Base-by-base conservation (phyloP, 2,329 filamentous ascomycete genomes). In the Fusarium verrucosum region DNA sequence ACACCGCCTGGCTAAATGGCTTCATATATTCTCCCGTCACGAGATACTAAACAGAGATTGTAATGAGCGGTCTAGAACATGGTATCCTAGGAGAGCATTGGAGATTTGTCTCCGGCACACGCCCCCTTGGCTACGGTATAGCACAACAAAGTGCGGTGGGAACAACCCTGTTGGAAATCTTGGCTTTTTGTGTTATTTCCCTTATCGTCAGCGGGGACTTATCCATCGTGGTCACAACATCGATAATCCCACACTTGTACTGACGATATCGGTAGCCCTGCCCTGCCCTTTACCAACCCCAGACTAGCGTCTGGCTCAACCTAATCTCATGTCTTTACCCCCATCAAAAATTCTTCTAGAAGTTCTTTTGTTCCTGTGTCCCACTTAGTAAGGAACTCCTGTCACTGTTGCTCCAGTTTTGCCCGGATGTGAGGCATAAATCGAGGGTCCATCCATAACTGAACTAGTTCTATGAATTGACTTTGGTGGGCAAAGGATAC, bases 291-390 rank as follows among this genome's bases (percentile, higher is more conserved):
- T 33, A 17, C 28, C 20, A 28, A 19, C 47, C 58, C 62, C 58
- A 66, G 40, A 36, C 47, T 66, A 66, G 62, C 52, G 62, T 66
- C 62, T 59, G 58, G 59, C 51, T 54, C 52, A 50, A 53, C 41
- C 25, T 51, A 52, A 46, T 50, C 38, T 51, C 51, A 36, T 33
- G 40, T 41, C 37, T 52, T 41, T 36, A n/a, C 25, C 58, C 46
- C 60, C 57, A 58, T 46, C 58, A 63, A 14, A 32, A 62, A 46
- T 44, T 66, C 40, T 67, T 66, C 63, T 67, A 56, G 62, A 66
- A 63, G 42, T 51, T 52, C 52, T 42, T 52, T 63, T 61, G 55
- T 43, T 33, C 55, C 40, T 50, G n/a, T 58, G 52, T 65, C 42
- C 41, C 50, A 22, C 57, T 36, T 42, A 25, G 30, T 40, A n/a